Evolutionary conservation across 176 grass and related monocot genomes (phyloP).

Genomic region (Tillandsia leiboldiana): DNA sequence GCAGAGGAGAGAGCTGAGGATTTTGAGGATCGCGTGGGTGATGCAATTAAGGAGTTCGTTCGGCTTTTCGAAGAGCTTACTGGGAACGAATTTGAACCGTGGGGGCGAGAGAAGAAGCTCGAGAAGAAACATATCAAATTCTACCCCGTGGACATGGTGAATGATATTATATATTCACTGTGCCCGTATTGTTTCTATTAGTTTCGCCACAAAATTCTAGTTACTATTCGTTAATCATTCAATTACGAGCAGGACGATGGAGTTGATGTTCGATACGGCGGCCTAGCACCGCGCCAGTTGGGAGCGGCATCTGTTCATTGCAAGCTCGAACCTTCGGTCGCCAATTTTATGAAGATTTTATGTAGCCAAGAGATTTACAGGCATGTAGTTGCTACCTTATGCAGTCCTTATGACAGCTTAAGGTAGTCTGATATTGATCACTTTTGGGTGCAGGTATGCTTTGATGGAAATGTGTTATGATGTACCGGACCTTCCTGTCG

Average conservation of each 20-base stretch:
- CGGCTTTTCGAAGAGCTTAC: constrained; percentile 62
- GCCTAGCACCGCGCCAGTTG: constrained; percentile 34
- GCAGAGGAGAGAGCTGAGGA: constrained; percentile 72
- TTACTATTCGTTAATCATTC: neutral
- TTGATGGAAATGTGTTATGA: constrained; percentile 71
- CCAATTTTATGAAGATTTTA: constrained; percentile 55
- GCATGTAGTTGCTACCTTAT: constrained; percentile 3
- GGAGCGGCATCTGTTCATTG: constrained; percentile 48
- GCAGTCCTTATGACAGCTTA: neutral
- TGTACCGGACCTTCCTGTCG: constrained; percentile 51
- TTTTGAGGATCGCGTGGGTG: constrained; percentile 40
- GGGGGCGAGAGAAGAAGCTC: constrained; percentile 77
- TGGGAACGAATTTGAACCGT: constrained; percentile 76
- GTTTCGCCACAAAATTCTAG: neutral
- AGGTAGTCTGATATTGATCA: neutral
- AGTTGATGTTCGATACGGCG: constrained; percentile 53
- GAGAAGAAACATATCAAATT: constrained; percentile 60
- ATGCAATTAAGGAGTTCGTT: constrained; percentile 59
- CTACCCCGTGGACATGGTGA: constrained; percentile 77
- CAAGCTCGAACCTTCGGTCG: constrained; percentile 53
- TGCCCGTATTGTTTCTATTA: neutral
- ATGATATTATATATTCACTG: neutral
- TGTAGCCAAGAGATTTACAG: constrained; percentile 89
- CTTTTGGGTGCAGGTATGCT: constrained; percentile 44
- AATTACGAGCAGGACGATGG: constrained; percentile 40